Evolutionary conservation across 768 basidiomycete species (phyloP).

Genomic region (Amanita muscaria): DNA sequence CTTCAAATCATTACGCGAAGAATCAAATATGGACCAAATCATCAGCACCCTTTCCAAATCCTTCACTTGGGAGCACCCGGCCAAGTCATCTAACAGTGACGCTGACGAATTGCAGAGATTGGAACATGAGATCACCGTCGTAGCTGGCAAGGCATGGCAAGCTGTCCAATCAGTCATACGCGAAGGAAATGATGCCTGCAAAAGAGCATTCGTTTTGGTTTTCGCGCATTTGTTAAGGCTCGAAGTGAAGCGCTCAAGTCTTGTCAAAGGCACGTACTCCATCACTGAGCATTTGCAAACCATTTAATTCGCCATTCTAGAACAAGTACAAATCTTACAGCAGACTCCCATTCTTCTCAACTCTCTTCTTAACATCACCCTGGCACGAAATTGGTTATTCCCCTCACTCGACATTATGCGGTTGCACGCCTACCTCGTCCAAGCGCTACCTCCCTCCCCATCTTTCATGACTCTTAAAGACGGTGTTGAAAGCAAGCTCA

Average conservation of each 20-base stretch:
- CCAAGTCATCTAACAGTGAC: constrained; percentile 21
- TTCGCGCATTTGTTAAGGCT: constrained; percentile 81
- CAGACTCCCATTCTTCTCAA: constrained; percentile 66
- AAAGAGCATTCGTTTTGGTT: constrained; percentile 61
- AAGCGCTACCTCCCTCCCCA: constrained; percentile 57
- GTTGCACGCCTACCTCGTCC: constrained; percentile 73
- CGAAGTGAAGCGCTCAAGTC: constrained; percentile 37
- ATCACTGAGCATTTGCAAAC: background rate
- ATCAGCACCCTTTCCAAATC: constrained; percentile 61
- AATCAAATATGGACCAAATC: constrained; percentile 63
- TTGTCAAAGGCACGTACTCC: constrained; percentile 54
- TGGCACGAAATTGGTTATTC: constrained; percentile 83
- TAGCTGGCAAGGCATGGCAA: constrained; percentile 46
- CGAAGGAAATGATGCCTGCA: constrained; percentile 30
- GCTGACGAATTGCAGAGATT: constrained; percentile 30
- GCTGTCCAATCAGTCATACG: constrained; percentile 28
- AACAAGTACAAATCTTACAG: constrained; percentile 62
- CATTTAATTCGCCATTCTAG: constrained; percentile 29
- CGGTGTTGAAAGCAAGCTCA: background rate
- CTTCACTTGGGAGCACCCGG: constrained; percentile 47
- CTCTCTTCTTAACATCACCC: constrained; percentile 73
- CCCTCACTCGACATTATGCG: constrained; percentile 75
- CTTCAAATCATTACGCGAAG: constrained; percentile 83
- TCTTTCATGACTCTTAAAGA: background rate
- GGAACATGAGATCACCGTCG: constrained; percentile 41